These are phyloP conservation scores for Ensete ventricosum DNA, from an alignment of 176 grass and related monocot genomes.

Conservation along the genomic window DNA sequence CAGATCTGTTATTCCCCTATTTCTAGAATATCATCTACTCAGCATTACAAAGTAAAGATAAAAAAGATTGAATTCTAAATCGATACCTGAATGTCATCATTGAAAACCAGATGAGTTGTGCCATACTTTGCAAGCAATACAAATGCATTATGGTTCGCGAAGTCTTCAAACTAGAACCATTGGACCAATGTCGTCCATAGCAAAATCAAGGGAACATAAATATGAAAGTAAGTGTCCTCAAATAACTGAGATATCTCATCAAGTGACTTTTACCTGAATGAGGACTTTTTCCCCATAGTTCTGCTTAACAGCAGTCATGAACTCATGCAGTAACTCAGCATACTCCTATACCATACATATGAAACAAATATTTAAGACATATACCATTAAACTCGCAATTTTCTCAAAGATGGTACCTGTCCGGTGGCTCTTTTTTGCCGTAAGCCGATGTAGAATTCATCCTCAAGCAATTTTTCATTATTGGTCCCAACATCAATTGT, in stretches of 20 bases:
- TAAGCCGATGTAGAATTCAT: constrained; percentile 90
- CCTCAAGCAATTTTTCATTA: constrained; percentile 62
- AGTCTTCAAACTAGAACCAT: constrained; percentile 69
- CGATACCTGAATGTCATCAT: constrained; percentile 94
- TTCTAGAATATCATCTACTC: neutral
- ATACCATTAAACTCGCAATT: neutral
- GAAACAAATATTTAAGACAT: neutral
- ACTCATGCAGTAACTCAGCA: constrained; percentile 63
- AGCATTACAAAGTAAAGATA: neutral
- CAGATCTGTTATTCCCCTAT: neutral
- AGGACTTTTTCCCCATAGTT: constrained; percentile 88
- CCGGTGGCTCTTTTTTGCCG: constrained; percentile 79
- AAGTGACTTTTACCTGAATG: constrained; percentile 47
- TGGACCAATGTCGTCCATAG: neutral
- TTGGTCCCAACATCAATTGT: constrained; percentile 97
- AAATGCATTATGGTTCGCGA: constrained; percentile 91
- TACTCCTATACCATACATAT: constrained; percentile 50
- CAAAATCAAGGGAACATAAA: neutral
- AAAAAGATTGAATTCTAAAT: neutral
- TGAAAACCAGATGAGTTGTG: constrained; percentile 80
- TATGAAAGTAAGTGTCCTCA: neutral
- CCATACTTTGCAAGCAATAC: constrained; percentile 75
- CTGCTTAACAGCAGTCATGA: constrained; percentile 80
- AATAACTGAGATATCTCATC: neutral
- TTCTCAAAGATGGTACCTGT: constrained; percentile 28